Evolutionary conservation across 2,329 filamentous ascomycete genomes (phyloP).

Genomic region (Trichoderma guizhouense): DNA sequence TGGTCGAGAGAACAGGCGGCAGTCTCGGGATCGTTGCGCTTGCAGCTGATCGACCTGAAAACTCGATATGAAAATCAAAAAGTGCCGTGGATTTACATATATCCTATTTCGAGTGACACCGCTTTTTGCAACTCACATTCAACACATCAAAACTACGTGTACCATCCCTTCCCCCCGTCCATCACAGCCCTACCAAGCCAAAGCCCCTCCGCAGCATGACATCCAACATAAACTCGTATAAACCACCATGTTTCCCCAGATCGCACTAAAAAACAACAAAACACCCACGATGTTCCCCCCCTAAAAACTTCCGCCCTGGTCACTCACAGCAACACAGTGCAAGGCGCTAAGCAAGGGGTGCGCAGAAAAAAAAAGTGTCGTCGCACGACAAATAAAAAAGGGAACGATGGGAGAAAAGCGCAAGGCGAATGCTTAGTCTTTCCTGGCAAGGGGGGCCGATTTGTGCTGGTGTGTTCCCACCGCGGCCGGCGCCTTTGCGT

Average conservation of each 20-base stretch:
- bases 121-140: background rate
- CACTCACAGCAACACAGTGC: conserved; percentile 6
- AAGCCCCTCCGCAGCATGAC: background rate
- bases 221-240: background rate
- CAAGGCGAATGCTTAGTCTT: background rate
- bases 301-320: background rate
- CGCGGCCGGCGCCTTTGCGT: background rate
- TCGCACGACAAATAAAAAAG: background rate
- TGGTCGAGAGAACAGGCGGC: background rate
- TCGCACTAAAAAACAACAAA: background rate
- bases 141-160: background rate
- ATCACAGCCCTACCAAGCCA: background rate
- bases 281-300: background rate
- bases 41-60: background rate
- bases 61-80: background rate
- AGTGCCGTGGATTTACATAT: background rate
- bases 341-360: conserved; percentile 15
- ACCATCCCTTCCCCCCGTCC: background rate
- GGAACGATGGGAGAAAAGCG: background rate
- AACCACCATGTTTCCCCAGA: background rate
- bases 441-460: background rate
- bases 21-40: background rate
- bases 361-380: background rate
- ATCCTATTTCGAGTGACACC: rapidly evolving
- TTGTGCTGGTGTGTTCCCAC: background rate